Evolutionary conservation across 495 filamentous ascomycete species (phyloP), one percentile per base, ranked within the genome.

Genomic region (Rostrohypoxylon terebratum): DNA sequence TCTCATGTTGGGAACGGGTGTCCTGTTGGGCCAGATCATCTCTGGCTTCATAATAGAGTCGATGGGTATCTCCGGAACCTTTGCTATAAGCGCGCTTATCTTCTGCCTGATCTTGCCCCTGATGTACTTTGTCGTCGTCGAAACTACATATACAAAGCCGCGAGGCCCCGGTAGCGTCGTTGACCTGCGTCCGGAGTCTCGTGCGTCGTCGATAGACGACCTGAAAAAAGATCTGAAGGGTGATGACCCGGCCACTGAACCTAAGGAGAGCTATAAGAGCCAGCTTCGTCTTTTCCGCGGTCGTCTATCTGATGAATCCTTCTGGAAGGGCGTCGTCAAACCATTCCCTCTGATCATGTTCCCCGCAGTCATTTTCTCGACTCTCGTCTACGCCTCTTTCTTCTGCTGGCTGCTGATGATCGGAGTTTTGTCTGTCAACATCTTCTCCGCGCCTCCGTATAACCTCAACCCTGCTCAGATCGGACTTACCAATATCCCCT

Each of bases 361-460:
- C 72, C 82, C 82, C 8, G 78, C 77, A 59, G 80, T 83, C 60
- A 67, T 82, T 58, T 83, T 81, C 58, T 72, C 81, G 14, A 81
- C 80, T 42, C 77, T 83, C 9, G 79, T 78, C 28, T 82, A 83
- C 65, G 81, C 85, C 5, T 75, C 81, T 2, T 79, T 78, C 20
- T 77, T 83, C n/a, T 89, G 87, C 44, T 85, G 85, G 69, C 84
- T 80, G 18, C 87, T 90, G 72, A 80, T 91, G 66, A 87, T 88
- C 18, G 79, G 90, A 70, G 91, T 91, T 71, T 81, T 92, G 23
- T 91, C 89, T 25, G 85, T 91, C 20, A 88, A 89, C 70, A 87
- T 85, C 1, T 88, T 92, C 58, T 85, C 87, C 18, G 85, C 84
- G 2, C 88, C 90, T 10, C 90, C 89, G 0, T 92, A 91, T 74